Evolutionary conservation across 805 yeast species (phyloP), one percentile per base, ranked within the genome.

Genomic region (Saturnispora kantuleensis): DNA sequence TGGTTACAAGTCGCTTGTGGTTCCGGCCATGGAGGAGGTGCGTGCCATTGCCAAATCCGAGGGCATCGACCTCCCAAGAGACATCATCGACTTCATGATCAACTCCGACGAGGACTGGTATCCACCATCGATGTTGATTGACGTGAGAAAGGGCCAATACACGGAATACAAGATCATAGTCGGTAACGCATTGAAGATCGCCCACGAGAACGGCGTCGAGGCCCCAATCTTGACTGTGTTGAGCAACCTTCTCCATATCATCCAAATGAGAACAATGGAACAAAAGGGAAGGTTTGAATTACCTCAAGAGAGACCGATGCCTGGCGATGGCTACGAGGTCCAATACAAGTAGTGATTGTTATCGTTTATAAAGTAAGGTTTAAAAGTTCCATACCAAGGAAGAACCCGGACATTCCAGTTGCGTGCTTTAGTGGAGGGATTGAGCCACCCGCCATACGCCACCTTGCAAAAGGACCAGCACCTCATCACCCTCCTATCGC

Each of bases 81-180:
- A 52, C 2, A 50, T 59, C 30, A 58, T 63, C 38, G 68, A 70
- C 12, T 53, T 50, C 46, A 64, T 67, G 56, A 51, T 68, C 35
- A 71, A 69, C 51, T 63, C 68, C 26, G 68, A 65, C 50, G 71
- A 63, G 30, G 63, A 62, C 8, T 60, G 54, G 38, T 62, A 65
- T 56, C 71, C 68, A 45, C 58, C 69, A 30, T 71, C 76, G 10
- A 71, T 71, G 76, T 55, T 67, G 40, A 67, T 71, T n/a, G 76
- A 71, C 49, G 55, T 62, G 16, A 57, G 69, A 50, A 66, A 70
- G 48, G 64, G 63, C 13, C 64, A 70, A 40, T 63, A 61, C 42
- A 61, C 66, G 43, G 77, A 71, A 54, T 63, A 68, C 46, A 69
- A 67, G 41, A 64, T 63, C 28, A 69, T 71, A 41, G 44, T 71